Percentiles rank a stretch among this genome's conserved stretches.
These are phyloP conservation scores for Ambrosia trifida DNA, from an alignment of 129 eudicot species.

Conservation along the genomic window DNA sequence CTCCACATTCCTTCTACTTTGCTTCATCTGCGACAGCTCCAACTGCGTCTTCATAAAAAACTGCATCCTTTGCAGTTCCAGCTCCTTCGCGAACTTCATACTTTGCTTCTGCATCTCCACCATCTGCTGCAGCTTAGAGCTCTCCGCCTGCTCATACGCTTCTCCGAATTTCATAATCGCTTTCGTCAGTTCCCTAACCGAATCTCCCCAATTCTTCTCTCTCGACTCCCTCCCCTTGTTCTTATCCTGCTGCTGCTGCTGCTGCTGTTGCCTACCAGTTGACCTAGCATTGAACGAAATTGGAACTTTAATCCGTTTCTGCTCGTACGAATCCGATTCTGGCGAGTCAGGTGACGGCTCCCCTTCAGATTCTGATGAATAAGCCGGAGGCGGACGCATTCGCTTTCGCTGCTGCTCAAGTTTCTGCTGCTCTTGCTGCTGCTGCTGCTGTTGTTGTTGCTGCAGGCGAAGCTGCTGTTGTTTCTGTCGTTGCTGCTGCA, in stretches of 20 bases:
- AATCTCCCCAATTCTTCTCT: slow-evolving; percentile 61
- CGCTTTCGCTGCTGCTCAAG: slow-evolving; percentile 28
- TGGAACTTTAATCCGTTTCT: slow-evolving; percentile 50
- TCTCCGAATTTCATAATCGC: slow-evolving; percentile 75
- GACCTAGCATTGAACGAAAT: slow-evolving; percentile 15
- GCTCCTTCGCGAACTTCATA: slow-evolving; percentile 72
- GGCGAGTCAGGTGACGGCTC: slow-evolving; percentile 66
- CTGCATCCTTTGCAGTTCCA: slow-evolving; percentile 77
- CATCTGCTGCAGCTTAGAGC: slow-evolving; percentile 65
- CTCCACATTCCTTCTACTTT: slow-evolving; percentile 37
- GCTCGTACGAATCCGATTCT: slow-evolving; percentile 48
- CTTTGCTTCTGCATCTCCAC: slow-evolving; percentile 87
- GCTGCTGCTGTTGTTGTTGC: not conserved
- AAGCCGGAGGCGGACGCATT: slow-evolving; percentile 33
- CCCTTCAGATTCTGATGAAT: slow-evolving; percentile 60
- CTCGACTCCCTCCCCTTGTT: slow-evolving; percentile 25
- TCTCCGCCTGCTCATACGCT: slow-evolving; percentile 67
- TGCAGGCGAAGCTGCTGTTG: not conserved
- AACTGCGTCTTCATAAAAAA: slow-evolving; percentile 75
- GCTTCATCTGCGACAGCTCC: slow-evolving; percentile 72
- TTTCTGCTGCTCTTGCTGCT: not conserved
- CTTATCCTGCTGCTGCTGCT: slow-evolving; percentile 24
- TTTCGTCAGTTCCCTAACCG: slow-evolving; percentile 61
- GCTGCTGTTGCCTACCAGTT: slow-evolving; percentile 13
- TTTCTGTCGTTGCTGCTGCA: slow-evolving; percentile 12